These are phyloP conservation scores for Salmacisia buchloeana DNA, from an alignment of 1,284 basidiomycete genomes.

Conservation along the genomic window DNA sequence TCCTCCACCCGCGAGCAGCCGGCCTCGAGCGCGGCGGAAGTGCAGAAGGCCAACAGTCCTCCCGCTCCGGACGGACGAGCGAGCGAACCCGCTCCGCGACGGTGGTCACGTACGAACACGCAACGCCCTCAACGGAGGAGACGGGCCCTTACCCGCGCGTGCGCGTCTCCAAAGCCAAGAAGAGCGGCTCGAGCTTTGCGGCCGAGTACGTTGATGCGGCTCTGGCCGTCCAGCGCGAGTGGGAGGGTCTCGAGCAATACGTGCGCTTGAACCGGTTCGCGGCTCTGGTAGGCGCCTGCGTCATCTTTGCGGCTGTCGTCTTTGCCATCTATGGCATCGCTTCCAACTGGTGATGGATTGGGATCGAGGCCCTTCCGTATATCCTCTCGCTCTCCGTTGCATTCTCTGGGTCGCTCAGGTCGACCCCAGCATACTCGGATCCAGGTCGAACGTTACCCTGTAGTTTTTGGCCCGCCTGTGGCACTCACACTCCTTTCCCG, in stretches of 20 bases:
- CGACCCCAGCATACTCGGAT: too few relatives aligned
- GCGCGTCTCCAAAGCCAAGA: background rate
- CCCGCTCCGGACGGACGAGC: too few relatives aligned
- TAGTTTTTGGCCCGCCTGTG: too few relatives aligned
- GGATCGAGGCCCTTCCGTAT: background rate
- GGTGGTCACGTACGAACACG: background rate
- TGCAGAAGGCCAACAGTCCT: background rate
- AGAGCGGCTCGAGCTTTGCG: too few relatives aligned
- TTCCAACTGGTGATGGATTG: background rate
- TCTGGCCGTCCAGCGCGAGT: background rate
- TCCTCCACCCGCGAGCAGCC: background rate
- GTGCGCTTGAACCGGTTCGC: slow-evolving; percentile 1
- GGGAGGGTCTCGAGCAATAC: background rate
- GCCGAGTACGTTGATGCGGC: background rate
- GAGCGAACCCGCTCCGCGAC: background rate
- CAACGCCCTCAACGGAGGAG: background rate
- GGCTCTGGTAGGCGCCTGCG: background rate
- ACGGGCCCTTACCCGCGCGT: background rate
- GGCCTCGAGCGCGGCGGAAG: background rate
- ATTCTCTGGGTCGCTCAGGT: background rate
- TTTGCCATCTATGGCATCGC: background rate
- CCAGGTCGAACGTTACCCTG: too few relatives aligned
- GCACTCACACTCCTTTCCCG: background rate
- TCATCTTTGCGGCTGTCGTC: background rate
- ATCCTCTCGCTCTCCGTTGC: background rate